Percentiles rank a stretch among this genome's conserved stretches.
These are phyloP conservation scores for Nymphaea colorata DNA, from an alignment of 164 flowering plant genomes.

Conservation along the genomic window DNA sequence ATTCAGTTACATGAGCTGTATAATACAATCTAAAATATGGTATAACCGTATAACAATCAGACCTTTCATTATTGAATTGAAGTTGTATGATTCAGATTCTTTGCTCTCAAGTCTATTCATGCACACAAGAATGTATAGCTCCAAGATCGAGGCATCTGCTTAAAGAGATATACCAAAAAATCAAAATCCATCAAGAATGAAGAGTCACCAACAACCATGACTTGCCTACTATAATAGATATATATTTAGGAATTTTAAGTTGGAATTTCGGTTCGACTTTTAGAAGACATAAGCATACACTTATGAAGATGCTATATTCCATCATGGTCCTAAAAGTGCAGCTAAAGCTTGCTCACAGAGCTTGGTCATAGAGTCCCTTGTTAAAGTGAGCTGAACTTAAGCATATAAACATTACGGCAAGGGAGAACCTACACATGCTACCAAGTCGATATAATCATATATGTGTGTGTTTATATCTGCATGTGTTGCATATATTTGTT, in stretches of 20 bases:
- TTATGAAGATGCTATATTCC: too few relatives aligned
- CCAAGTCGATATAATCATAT: not conserved
- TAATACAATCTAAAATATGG: not conserved
- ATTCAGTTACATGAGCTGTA: not conserved
- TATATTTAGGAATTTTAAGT: too few relatives aligned
- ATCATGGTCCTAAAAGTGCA: too few relatives aligned
- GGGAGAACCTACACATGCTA: too few relatives aligned
- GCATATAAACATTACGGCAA: too few relatives aligned
- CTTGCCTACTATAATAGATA: not conserved
- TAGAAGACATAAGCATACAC: too few relatives aligned
- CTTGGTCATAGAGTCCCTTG: too few relatives aligned
- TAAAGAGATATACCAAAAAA: not conserved
- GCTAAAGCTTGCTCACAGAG: too few relatives aligned
- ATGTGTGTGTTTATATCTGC: not conserved
- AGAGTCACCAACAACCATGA: not conserved
- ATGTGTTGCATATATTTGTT: not conserved
- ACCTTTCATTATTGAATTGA: constrained; percentile 91
- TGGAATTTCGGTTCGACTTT: too few relatives aligned
- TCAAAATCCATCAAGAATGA: not conserved
- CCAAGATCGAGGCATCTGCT: constrained; percentile 85
- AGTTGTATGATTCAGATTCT: constrained; percentile 76
- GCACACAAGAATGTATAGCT: constrained; percentile 82
- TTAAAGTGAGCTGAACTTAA: too few relatives aligned
- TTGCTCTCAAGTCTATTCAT: constrained; percentile 78
- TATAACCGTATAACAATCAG: not conserved